Base-by-base conservation (phyloP, 1,284 basidiomycete species). In the Microbotryomycetes sp. region DNA sequence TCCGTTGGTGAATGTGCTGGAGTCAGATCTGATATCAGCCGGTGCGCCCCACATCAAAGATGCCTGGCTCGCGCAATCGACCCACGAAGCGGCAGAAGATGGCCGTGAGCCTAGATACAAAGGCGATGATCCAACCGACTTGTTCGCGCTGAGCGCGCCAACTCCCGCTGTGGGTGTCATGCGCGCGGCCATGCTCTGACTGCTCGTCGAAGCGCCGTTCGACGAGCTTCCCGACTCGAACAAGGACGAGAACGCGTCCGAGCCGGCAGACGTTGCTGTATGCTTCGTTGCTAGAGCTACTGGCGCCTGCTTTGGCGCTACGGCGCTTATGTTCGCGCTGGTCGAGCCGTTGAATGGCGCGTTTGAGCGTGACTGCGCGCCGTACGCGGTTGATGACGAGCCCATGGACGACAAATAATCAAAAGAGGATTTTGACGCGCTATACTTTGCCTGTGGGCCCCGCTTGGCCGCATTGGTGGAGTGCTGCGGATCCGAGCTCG, bases 331-430 rank as follows among this genome's bases (percentile, higher is more conserved):
- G 35, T 9, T 41, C 35, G 35, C 9, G 35, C 11, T 41, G 35
- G 35, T 41, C 35, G 11, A 9, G 35, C 18, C 35, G 53, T 31
- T 62, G 31, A 55, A 41, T 18, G 35, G 35, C 35, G 35, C 9
- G 18, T 18, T 18, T 41, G 35, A 11, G 9, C 35, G 9, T 18
- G 35, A 41, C 18, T 9, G n/a, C 45, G 27, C 16, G 31, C 41
- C 5, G 58, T 64, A 58, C 5, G 62, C 52, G 27, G 64, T 61
- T 26, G 50, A 47, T 24, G 64, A 60, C 64, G 57, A 45, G 23
- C 63, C 57, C 23, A 64, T 51, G 64, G 54, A 35, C 7, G 71
- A 60, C 28, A 75, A 68, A 57, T 73, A 71, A 62, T 75, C 74
- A 59, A 75, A 76, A 3, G 75, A 61, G 45, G 48, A 47, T 5